Conservation (phyloP, 2,329 filamentous ascomycete genomes). For the Tolypocladium nubicola region DNA sequence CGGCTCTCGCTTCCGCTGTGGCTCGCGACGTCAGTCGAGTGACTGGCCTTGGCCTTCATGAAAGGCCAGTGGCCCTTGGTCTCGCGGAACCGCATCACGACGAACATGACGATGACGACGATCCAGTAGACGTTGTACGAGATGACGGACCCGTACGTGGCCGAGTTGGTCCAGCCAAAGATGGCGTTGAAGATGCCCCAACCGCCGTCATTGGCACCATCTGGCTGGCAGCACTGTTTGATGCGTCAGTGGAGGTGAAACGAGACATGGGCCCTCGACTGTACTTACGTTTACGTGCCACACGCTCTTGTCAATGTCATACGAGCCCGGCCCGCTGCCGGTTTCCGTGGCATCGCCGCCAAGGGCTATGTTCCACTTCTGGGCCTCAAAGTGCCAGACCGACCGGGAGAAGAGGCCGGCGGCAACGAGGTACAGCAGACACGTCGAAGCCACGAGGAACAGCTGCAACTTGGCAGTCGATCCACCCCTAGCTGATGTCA, state of each 20-base stretch:
- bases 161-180: conserved; percentile 80
- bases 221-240: conserved; percentile 62
- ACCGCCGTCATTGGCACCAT: conserved; percentile 60
- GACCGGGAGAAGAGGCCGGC: conserved; percentile 71
- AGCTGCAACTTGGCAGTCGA: conserved; percentile 44
- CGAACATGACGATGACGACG: conserved; percentile 58
- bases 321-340: conserved; percentile 57
- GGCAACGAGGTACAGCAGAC: conserved; percentile 73
- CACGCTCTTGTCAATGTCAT: conserved; percentile 67
- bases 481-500: conserved; percentile 22
- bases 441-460: conserved; percentile 75
- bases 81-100: conserved; percentile 58
- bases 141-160: conserved; percentile 77
- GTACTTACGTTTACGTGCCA: conserved; percentile 69
- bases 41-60: conserved; percentile 21
- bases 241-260: background rate
- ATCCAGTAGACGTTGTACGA: conserved; percentile 87
- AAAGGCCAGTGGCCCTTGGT: conserved; percentile 37
- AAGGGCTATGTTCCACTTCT: conserved; percentile 56
- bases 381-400: conserved; percentile 63
- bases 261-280: background rate
- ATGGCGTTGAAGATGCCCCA: conserved; percentile 86
- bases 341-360: conserved; percentile 45
- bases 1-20: conserved; percentile 16
- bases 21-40: conserved; percentile 6